Evolutionary conservation across 2,329 filamentous ascomycete species (phyloP).

Genomic region (Phaeoacremonium minimum): DNA sequence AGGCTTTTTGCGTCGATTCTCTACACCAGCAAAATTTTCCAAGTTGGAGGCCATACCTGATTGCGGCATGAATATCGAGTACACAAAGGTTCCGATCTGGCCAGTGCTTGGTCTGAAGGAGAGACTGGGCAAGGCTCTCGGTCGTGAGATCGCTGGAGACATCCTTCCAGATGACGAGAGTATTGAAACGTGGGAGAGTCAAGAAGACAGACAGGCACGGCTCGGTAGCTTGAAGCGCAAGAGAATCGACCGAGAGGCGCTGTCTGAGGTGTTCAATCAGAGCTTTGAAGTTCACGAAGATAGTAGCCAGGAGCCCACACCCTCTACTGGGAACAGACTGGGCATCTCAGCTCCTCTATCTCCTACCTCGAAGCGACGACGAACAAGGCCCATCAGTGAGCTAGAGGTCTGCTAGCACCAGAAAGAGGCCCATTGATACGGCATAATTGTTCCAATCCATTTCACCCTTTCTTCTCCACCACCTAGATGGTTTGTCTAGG

Average conservation of each 20-base stretch:
- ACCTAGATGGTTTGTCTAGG: no score
- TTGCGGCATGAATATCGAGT: slow-evolving; percentile 38
- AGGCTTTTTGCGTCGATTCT: slow-evolving; percentile 44
- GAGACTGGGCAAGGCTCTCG: slow-evolving; percentile 48
- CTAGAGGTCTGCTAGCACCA: slow-evolving; percentile 21
- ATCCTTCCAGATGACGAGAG: slow-evolving; percentile 25
- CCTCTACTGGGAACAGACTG: slow-evolving; percentile 2
- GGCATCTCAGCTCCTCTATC: slow-evolving; percentile 17
- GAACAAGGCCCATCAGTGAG: slow-evolving; percentile 16
- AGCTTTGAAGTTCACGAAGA: slow-evolving; percentile 31
- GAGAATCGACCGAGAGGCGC: slow-evolving; percentile 26
- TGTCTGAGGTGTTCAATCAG: slow-evolving; percentile 31
- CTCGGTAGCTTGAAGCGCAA: slow-evolving; percentile 22
- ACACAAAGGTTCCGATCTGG: slow-evolving; percentile 46
- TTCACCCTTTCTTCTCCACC: no score
- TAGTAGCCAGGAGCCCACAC: slow-evolving; percentile 10
- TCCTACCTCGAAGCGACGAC: slow-evolving; percentile 24
- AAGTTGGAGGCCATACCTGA: slow-evolving; percentile 15
- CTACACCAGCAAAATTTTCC: slow-evolving; percentile 38
- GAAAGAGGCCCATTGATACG: no score
- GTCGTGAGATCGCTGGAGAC: slow-evolving; percentile 42
- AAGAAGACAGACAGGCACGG: slow-evolving; percentile 17
- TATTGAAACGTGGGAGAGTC: slow-evolving; percentile 42
- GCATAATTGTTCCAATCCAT: no score
- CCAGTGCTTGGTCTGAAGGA: slow-evolving; percentile 52